Percentiles rank a stretch among this genome's conserved stretches.
These are phyloP conservation scores for Volutella citrinella DNA, from an alignment of 2,329 filamentous ascomycete species.

Conservation along the genomic window DNA sequence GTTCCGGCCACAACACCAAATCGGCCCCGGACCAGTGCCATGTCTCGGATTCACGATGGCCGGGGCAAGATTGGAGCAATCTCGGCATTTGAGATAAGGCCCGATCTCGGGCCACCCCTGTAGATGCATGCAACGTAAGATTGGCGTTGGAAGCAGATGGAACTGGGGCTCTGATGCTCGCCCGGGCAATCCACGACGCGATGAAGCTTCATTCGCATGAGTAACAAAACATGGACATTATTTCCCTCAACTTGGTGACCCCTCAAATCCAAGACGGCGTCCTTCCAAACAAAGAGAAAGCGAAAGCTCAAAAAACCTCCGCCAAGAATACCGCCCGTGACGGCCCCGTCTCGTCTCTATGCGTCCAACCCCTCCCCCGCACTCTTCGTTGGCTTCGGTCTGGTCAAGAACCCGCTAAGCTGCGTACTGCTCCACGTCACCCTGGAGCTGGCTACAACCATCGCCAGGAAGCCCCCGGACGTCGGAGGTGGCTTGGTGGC, in stretches of 20 bases:
- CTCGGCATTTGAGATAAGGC: slow-evolving; percentile 6
- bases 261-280: too few species aligned
- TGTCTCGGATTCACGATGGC: slow-evolving; percentile 8
- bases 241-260: too few species aligned
- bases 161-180: too few species aligned
- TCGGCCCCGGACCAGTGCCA: slow-evolving; percentile 21
- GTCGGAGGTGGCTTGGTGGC: slow-evolving; percentile 5
- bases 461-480: slow-evolving; percentile 1
- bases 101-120: slow-evolving; percentile 8
- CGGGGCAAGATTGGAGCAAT: slow-evolving; percentile 5
- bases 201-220: too few species aligned
- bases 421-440: slow-evolving; percentile 6
- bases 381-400: slow-evolving; percentile 18
- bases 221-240: too few species aligned
- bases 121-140: slow-evolving; percentile 4
- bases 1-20: slow-evolving; percentile 31
- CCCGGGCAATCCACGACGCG: too few species aligned
- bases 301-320: background rate
- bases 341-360: background rate
- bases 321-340: background rate
- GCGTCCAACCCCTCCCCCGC: slow-evolving; percentile 10
- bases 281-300: background rate
- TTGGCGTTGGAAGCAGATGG: background rate
- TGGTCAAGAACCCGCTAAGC: slow-evolving; percentile 23
- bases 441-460: slow-evolving; percentile 3